Evolutionary conservation across 495 filamentous ascomycete genomes (phyloP).

Genomic region (Peziza echinospora): DNA sequence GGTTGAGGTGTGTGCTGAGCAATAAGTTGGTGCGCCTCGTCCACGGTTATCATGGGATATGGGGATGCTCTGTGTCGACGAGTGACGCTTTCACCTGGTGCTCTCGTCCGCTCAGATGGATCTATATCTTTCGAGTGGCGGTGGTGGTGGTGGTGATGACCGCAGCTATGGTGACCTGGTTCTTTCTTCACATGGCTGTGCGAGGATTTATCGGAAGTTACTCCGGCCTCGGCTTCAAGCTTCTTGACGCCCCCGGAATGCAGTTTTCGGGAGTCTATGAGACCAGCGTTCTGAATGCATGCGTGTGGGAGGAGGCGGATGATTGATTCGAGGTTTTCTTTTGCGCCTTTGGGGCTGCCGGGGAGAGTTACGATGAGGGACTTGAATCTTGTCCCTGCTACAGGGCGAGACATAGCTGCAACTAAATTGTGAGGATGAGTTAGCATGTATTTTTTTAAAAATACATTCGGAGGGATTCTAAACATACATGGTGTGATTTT

Average conservation of each 20-base stretch:
- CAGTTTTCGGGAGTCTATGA: constrained; percentile 49
- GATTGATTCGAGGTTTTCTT: constrained; percentile 83
- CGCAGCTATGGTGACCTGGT: constrained; percentile 27
- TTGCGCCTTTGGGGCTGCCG: constrained; percentile 89
- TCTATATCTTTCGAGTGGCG: constrained; percentile 52
- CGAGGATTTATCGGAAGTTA: constrained; percentile 19
- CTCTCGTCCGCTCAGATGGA: constrained; percentile 47
- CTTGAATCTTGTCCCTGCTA: constrained; percentile 69
- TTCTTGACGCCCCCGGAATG: constrained; percentile 65
- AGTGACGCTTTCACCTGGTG: constrained; percentile 56
- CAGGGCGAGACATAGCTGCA: constrained; percentile 90
- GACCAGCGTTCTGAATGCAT: constrained; percentile 65
- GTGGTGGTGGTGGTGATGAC: constrained; percentile 31
- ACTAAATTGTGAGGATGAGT: constrained; percentile 27
- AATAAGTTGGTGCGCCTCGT: constrained; percentile 56
- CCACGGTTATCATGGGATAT: constrained; percentile 77
- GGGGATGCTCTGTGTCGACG: constrained; percentile 63
- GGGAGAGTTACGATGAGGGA: constrained; percentile 79
- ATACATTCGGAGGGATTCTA: too few relatives aligned
- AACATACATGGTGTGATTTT: constrained; percentile 69
- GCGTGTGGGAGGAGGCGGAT: constrained; percentile 82
- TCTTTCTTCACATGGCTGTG: constrained; percentile 7
- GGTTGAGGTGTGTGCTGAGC: constrained; percentile 42
- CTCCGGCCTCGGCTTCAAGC: constrained; percentile 64
- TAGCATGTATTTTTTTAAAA: too few relatives aligned